Evolutionary conservation across 768 basidiomycete genomes (phyloP), one percentile per base, ranked within the genome.

Genomic region (Naganishia vishniacii): DNA sequence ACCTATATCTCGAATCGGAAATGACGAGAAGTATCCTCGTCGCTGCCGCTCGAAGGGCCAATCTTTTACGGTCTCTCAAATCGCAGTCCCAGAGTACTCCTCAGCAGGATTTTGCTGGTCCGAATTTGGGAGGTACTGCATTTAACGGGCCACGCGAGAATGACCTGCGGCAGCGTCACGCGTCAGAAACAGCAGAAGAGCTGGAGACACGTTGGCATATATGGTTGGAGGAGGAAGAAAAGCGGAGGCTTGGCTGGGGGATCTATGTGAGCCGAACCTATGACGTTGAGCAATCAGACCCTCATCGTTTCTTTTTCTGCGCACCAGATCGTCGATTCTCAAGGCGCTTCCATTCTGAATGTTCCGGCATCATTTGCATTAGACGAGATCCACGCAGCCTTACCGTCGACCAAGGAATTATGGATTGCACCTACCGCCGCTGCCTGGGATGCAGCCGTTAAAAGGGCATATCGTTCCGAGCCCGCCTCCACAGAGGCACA

Each of bases 231-330:
- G 71, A 74, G 41, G 73, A 74, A 53, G 65, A 68, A 18, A 62
- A 61, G 58, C 47, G 70, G 28, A 59, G 73, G 18, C 45, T 74
- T 0, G 73, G 73, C 1, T 74, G 73, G 73, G 73, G 70, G 41
- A 67, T 71, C 7, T 74, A 70, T 62, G 73, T 74, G 51, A 70
- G n/a, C n/a, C n/a, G n/a, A n/a, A n/a, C n/a, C n/a, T n/a, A n/a
- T n/a, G n/a, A n/a, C n/a, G n/a, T n/a, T n/a, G n/a, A n/a, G n/a
- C n/a, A n/a, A n/a, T n/a, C n/a, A n/a, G n/a, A n/a, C n/a, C n/a
- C n/a, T n/a, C n/a, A n/a, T n/a, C n/a, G n/a, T n/a, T n/a, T n/a
- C n/a, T n/a, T n/a, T n/a, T n/a, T n/a, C n/a, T n/a, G n/a, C n/a
- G n/a, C n/a, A n/a, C 26, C 48, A 74, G 73, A 61, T 70, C 15